Conservation (phyloP, 169 alveolate genomes). For the Perkinsus marinus region DNA sequence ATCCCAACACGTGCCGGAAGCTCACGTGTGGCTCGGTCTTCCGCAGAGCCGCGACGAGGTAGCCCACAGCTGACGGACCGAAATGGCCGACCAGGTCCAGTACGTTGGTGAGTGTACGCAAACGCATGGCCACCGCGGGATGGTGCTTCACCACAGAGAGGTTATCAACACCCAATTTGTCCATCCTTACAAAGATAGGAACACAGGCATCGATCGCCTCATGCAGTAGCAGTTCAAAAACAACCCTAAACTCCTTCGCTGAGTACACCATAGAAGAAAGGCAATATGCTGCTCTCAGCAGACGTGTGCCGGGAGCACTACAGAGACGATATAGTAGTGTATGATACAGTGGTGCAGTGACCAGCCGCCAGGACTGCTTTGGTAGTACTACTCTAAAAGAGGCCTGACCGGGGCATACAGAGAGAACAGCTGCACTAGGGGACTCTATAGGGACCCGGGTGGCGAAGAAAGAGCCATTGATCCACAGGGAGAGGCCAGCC, state of each 20-base stretch:
- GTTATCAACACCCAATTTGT: background rate
- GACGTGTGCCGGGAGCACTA: background rate
- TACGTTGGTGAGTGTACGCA: background rate
- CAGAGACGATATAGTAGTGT: background rate
- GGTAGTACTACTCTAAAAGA: background rate
- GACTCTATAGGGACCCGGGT: background rate
- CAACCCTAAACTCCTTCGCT: background rate
- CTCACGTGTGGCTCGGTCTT: background rate
- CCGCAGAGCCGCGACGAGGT: background rate
- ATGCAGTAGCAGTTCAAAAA: background rate
- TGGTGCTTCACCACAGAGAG: background rate
- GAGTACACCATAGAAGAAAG: background rate
- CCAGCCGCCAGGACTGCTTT: background rate
- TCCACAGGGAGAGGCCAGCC: background rate
- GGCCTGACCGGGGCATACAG: background rate
- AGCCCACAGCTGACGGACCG: background rate
- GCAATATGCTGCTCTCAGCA: background rate
- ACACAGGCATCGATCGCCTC: background rate
- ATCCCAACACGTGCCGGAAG: background rate
- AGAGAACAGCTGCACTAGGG: background rate
- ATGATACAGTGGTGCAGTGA: background rate
- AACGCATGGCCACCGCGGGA: background rate
- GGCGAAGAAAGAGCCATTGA: background rate
- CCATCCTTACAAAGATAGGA: background rate
- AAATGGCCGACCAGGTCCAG: background rate